Evolutionary conservation across 108 stramenopile genomes (phyloP).

Genomic region (Stephanodiscus triporus): DNA sequence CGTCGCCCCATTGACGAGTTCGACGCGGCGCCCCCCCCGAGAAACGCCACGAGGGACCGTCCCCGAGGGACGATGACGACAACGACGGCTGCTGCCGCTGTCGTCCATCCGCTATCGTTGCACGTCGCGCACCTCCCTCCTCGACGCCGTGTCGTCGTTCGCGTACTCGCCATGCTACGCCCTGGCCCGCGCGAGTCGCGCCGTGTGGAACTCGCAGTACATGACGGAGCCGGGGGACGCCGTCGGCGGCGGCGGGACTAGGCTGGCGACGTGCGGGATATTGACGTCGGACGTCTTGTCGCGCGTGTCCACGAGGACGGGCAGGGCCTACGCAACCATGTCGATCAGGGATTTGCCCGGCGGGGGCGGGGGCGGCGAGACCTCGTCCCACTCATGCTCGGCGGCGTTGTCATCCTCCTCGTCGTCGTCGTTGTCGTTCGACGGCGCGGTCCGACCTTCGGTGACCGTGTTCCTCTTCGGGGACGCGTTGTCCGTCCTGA

Average conservation of each 20-base stretch:
- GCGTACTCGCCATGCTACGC: slow-evolving; percentile 24
- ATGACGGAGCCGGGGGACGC: slow-evolving; percentile 11
- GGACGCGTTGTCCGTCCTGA: slow-evolving; percentile 45
- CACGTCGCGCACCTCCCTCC: slow-evolving; percentile 37
- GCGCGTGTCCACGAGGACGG: slow-evolving; percentile 50
- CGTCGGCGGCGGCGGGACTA: slow-evolving; percentile 9
- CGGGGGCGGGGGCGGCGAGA: too few species aligned
- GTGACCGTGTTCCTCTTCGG: slow-evolving; percentile 82
- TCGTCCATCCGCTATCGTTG: neutral
- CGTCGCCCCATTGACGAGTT: neutral
- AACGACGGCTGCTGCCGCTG: neutral
- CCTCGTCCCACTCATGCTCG: too few species aligned
- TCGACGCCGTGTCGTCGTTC: slow-evolving; percentile 33
- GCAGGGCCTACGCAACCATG: slow-evolving; percentile 73
- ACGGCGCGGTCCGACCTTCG: slow-evolving; percentile 50
- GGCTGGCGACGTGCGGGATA: slow-evolving; percentile 40
- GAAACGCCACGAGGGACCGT: neutral
- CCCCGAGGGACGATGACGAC: neutral
- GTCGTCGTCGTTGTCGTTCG: too few species aligned
- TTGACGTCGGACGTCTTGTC: slow-evolving; percentile 21
- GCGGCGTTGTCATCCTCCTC: too few species aligned
- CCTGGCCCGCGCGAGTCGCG: slow-evolving; percentile 26
- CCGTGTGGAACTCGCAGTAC: slow-evolving; percentile 20
- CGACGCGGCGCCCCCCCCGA: slow-evolving; percentile 6
- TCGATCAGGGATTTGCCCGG: slow-evolving; percentile 56